These are phyloP conservation scores for Malassezia equina DNA, from an alignment of 1,284 basidiomycete genomes.

Conservation along the genomic window DNA sequence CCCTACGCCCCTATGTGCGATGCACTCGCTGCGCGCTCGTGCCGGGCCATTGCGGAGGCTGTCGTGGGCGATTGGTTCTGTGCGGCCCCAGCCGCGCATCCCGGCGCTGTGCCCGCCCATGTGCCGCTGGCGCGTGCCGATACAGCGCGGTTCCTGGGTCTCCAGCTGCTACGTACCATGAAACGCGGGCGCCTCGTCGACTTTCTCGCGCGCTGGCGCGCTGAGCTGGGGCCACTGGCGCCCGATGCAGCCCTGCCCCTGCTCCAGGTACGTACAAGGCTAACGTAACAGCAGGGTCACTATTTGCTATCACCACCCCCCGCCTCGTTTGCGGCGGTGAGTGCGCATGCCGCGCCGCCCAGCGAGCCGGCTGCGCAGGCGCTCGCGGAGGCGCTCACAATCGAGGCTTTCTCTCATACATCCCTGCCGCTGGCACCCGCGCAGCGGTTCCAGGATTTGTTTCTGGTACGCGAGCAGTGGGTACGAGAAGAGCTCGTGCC, in stretches of 20 bases:
- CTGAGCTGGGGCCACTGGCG: neutral
- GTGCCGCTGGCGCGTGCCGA: constrained; percentile 21
- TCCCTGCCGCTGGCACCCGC: constrained; percentile 36
- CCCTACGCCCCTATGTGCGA: constrained; percentile 23
- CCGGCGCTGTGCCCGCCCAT: constrained; percentile 2
- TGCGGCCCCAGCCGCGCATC: neutral
- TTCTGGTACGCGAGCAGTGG: constrained; percentile 36
- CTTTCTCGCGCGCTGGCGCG: constrained; percentile 19
- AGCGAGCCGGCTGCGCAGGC: constrained; percentile 2
- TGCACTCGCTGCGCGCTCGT: constrained; percentile 14
- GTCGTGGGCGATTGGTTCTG: constrained; percentile 36
- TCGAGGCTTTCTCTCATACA: constrained; percentile 37
- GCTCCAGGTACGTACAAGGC: constrained; percentile 3
- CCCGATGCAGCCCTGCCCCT: constrained; percentile 7
- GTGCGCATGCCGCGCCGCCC: constrained; percentile 1
- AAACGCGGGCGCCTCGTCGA: constrained; percentile 15
- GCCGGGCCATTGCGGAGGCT: constrained; percentile 23
- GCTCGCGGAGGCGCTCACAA: constrained; percentile 15
- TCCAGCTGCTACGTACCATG: constrained; percentile 19
- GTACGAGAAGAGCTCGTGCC: constrained; percentile 38
- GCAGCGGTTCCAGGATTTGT: constrained; percentile 41
- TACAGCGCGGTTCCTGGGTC: constrained; percentile 27
- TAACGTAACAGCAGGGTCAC: constrained; percentile 13
- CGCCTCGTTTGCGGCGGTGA: constrained; percentile 14
- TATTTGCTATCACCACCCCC: constrained; percentile 30